Conservation (phyloP, 2,329 filamentous ascomycete genomes). For the Blastomyces silverae region DNA sequence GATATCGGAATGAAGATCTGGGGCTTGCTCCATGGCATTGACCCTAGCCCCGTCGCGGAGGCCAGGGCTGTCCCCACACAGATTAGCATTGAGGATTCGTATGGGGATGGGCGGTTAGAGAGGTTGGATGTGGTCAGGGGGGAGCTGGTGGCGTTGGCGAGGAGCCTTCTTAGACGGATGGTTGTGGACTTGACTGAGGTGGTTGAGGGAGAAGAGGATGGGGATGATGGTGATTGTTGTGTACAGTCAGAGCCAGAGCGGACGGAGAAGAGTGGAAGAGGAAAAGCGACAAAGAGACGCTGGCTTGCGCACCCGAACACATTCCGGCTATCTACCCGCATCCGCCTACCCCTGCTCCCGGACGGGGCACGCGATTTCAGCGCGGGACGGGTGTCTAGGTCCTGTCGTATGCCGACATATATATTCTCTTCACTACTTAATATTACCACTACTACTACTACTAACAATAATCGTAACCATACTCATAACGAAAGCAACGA, state of each 20-base stretch:
- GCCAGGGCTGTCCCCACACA: constrained; percentile 69
- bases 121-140: constrained; percentile 56
- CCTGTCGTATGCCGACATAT: constrained; percentile 64
- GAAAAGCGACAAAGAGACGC: constrained; percentile 23
- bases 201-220: constrained; percentile 20
- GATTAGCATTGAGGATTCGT: constrained; percentile 93
- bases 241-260: constrained; percentile 21
- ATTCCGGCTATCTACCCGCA: constrained; percentile 70
- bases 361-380: constrained; percentile 39
- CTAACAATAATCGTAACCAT: not conserved
- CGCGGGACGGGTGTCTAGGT: constrained; percentile 60
- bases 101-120: constrained; percentile 56
- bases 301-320: constrained; percentile 82
- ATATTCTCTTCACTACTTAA: constrained; percentile 50
- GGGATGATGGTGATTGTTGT: not conserved
- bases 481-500: not conserved
- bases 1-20: constrained; percentile 68
- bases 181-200: constrained; percentile 60
- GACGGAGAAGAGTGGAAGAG: not conserved
- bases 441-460: not conserved
- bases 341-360: constrained; percentile 47
- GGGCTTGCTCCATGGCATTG: constrained; percentile 73
- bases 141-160: constrained; percentile 62
- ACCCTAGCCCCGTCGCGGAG: constrained; percentile 64
- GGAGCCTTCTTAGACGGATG: constrained; percentile 70